Evolutionary conservation across 2,329 filamentous ascomycete species (phyloP).

Genomic region (Pseudogymnoascus sp.): DNA sequence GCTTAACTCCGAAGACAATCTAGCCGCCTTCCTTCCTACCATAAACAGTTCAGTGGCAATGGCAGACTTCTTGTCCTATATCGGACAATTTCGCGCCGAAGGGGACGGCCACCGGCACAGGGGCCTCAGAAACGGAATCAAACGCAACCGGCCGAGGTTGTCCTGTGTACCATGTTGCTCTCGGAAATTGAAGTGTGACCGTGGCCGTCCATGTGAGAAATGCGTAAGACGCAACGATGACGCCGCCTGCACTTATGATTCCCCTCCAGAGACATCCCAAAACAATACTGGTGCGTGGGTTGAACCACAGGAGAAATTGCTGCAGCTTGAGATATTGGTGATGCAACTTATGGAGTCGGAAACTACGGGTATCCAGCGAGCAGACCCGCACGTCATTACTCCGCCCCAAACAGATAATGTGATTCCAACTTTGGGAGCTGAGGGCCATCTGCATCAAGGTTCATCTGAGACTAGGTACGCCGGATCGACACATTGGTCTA

Average conservation of each 20-base stretch:
- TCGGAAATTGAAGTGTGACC: slow-evolving; percentile 20
- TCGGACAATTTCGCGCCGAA: slow-evolving; percentile 12
- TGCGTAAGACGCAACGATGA: slow-evolving; percentile 17
- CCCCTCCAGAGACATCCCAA: neutral
- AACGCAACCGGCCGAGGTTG: slow-evolving; percentile 11
- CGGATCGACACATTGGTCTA: slow-evolving; percentile 20
- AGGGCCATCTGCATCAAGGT: neutral
- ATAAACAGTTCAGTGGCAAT: neutral
- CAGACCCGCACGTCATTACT: neutral
- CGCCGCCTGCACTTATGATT: slow-evolving; percentile 14
- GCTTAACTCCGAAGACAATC: neutral
- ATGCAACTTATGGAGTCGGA: slow-evolving; percentile 14
- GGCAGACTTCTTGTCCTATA: slow-evolving; percentile 10
- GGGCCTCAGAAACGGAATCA: slow-evolving; percentile 8
- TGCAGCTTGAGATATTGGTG: slow-evolving; percentile 15
- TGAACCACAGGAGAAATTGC: slow-evolving; percentile 12
- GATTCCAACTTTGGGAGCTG: neutral
- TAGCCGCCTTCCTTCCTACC: neutral
- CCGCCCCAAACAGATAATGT: neutral
- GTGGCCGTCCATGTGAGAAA: slow-evolving; percentile 15
- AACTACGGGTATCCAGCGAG: slow-evolving; percentile 13
- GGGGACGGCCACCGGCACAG: neutral
- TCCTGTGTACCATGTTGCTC: slow-evolving; percentile 15
- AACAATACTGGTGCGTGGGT: slow-evolving; percentile 6
- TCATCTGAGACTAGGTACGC: slow-evolving; percentile 6